Base-by-base conservation (phyloP, 345 rosid genomes). In the Tarenaya hassleriana region DNA sequence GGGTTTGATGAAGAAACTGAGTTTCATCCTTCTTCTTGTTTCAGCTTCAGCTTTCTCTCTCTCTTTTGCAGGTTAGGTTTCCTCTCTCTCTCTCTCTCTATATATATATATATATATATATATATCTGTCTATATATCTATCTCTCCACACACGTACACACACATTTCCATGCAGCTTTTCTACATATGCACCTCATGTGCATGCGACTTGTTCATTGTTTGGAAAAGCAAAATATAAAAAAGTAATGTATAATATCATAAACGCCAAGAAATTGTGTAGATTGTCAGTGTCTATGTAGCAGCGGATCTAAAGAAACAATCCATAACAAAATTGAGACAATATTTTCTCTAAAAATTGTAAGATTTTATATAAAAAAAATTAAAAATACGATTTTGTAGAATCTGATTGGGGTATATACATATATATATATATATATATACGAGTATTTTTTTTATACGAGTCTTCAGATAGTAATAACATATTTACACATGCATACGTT, bases 21-120 rank as follows among this genome's bases (percentile, higher is more conserved):
- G 55, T 61, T 60, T 79, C 49, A 61, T 79, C 69, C 73, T 75
- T 64, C 80, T 83, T 43, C 76, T 83, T 41, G 24, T 69, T 56
- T 77, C 75, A 41, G 70, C 77, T 17, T 56, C 79, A 39, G 56
- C 68, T 12, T 42, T 73, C 5, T 67, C 81, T 27, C 50, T 73
- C 58, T 71, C 74, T 52, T 64, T 52, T 58, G 80, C 78, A 73
- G 86, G 86, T 77, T 55, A 42, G 63, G 52, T 34, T 44, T 35
- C 34, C 2, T 24, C 5, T 16, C 34, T 34, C 9, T 44, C 1
- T 50, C 55, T 35, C 48, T 49, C 32, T 10, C 34, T 11, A 10
- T 27, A 0, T 24, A 9, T 44, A 21, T 41, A 16, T 44, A 21
- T 0, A 14, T 41, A 15, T 5, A 34, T 9, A 43, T 16, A 44